Evolutionary conservation across 805 yeast genomes (phyloP), one percentile per base, ranked within the genome.

Genomic region (Saturnispora diversa): DNA sequence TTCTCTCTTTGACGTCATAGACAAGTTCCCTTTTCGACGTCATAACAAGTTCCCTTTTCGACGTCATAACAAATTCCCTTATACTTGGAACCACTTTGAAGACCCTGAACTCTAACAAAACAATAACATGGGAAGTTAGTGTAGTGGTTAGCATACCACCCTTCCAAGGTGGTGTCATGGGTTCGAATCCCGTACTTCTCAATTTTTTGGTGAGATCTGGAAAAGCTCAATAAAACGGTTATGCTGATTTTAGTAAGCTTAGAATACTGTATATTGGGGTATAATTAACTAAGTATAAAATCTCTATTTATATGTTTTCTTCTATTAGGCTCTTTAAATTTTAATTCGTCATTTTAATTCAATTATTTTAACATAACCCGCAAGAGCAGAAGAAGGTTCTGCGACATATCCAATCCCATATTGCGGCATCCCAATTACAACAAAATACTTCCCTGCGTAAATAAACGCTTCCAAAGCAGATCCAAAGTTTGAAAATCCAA

Each of bases 111-210:
- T n/a, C n/a, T n/a, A n/a, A n/a, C n/a, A n/a, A n/a, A 23, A 23
- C 25, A 30, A 17, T 6, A 30, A 20, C 19, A 19, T 4, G 86
- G 85, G 81, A 75, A 81, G 80, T 79, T 81, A 77, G 90, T 81
- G 85, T 80, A 81, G 84, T 77, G 88, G 90, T 77, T 78, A 81
- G 77, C 84, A 81, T 80, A 69, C 77, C 75, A 77, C 86, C 87
- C 87, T 81, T 82, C 88, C 88, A 81, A 82, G 88, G 86, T 77
- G 76, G 80, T 69, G 88, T 76, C 85, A 79, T 74, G 88, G 87
- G 90, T 81, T 81, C 90, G 87, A 81, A 78, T 81, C 90, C 82
- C 86, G 81, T 77, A 77, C 79, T 80, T 77, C 78, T 79, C 85
- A 77, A 50, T 39, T 42, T 31, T 41, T 33, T 24, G n/a, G 11